Conservation (phyloP, 2,329 filamentous ascomycete species). For the Pyrenophora tritici-repentis region DNA sequence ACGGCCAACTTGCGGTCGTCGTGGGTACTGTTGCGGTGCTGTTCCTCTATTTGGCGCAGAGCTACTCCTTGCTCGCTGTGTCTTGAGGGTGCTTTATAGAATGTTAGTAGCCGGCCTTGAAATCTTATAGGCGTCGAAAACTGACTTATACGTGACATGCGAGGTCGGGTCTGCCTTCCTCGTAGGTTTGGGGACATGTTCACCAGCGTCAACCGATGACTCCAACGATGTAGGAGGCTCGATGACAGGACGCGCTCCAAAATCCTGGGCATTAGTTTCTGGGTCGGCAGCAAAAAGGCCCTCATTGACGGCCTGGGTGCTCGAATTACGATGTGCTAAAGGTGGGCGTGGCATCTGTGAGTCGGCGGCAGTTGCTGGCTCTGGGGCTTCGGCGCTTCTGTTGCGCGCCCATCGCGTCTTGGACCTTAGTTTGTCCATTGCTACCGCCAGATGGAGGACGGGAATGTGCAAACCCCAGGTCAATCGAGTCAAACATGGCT, state of each 20-base stretch:
- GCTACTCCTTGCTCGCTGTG: constrained; percentile 32
- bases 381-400: constrained; percentile 34
- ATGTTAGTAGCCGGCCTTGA: constrained; percentile 24
- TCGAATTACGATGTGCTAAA: constrained; percentile 40
- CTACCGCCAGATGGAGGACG: constrained; percentile 12
- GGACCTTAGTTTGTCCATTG: constrained; percentile 43
- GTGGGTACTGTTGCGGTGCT: constrained; percentile 26
- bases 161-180: constrained; percentile 26
- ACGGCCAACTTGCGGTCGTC: constrained; percentile 34
- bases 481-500: constrained; percentile 27
- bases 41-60: constrained; percentile 28
- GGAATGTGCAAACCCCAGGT: constrained; percentile 8
- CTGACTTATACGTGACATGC: constrained; percentile 28
- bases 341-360: constrained; percentile 37
- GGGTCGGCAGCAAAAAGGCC: constrained; percentile 34
- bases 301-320: constrained; percentile 40
- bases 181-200: constrained; percentile 35
- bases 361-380: constrained; percentile 32
- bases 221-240: constrained; percentile 44
- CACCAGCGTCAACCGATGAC: constrained; percentile 44
- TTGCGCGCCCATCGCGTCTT: constrained; percentile 45
- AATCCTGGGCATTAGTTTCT: constrained; percentile 42
- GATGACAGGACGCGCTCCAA: constrained; percentile 33
- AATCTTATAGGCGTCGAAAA: background rate
- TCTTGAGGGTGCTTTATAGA: constrained; percentile 17